These are phyloP conservation scores for button mushroom (Agaricus bisporus) DNA, from an alignment of 768 basidiomycete genomes.

Conservation along the genomic window DNA sequence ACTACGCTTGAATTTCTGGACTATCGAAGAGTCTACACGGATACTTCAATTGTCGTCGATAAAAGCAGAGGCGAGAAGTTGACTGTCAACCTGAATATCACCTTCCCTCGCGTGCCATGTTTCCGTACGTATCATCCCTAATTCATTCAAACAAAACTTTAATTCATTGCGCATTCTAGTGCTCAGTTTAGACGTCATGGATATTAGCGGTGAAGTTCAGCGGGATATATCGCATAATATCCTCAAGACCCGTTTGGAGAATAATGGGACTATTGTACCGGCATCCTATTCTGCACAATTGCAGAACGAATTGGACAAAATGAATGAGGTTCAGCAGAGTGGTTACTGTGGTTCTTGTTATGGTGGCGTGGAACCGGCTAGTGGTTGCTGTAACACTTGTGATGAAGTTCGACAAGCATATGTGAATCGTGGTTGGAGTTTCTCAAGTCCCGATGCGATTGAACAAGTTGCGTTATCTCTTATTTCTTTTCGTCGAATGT, in stretches of 20 bases:
- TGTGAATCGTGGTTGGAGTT: slow-evolving; percentile 92
- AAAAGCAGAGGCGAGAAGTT: slow-evolving; percentile 92
- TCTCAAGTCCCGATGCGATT: slow-evolving; percentile 81
- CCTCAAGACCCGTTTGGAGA: slow-evolving; percentile 71
- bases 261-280: slow-evolving; percentile 51
- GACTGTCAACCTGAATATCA: slow-evolving; percentile 85
- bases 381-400: slow-evolving; percentile 93
- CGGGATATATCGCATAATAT: slow-evolving; percentile 88
- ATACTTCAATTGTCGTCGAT: slow-evolving; percentile 93
- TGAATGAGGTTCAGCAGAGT: slow-evolving; percentile 51
- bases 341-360: slow-evolving; percentile 95
- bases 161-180: slow-evolving; percentile 43
- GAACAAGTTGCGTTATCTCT: slow-evolving; percentile 61
- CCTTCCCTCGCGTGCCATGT: slow-evolving; percentile 96
- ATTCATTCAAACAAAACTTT: not conserved
- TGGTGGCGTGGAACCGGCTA: slow-evolving; percentile 69
- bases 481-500: not conserved
- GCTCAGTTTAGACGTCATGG: slow-evolving; percentile 94
- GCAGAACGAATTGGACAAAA: slow-evolving; percentile 81
- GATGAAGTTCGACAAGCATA: slow-evolving; percentile 92
- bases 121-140: slow-evolving; percentile 63
- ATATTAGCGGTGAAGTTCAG: slow-evolving; percentile 95
- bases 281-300: slow-evolving; percentile 56
- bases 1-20: slow-evolving; percentile 94
- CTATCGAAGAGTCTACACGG: slow-evolving; percentile 80